Percentiles rank a stretch among this genome's conserved stretches.
phyloP scores from a whole-genome alignment of 1,139 yeast genomes.

The Pneumocystis wakefieldiae region DNA sequence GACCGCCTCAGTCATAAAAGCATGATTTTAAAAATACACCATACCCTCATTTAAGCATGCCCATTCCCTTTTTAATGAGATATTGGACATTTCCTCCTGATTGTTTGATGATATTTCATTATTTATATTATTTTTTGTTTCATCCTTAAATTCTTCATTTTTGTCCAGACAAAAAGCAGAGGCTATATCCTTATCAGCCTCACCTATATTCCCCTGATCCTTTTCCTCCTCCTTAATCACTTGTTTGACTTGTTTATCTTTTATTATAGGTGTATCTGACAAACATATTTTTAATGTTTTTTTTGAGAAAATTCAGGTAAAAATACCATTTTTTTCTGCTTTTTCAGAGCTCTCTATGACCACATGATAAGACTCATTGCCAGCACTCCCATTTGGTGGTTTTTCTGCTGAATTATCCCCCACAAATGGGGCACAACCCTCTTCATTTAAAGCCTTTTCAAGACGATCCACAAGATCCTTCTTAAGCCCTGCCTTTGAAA shows the following conservation, averaged over 20 bases:
- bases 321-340: no score
- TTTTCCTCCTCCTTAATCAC: neutral
- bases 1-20: neutral
- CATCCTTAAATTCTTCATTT: neutral
- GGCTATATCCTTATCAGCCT: neutral
- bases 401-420: neutral
- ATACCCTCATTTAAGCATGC: neutral
- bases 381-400: neutral
- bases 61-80: neutral
- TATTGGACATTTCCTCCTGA: neutral
- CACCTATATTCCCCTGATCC: neutral
- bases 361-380: neutral
- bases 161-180: neutral
- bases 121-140: neutral
- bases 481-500: neutral
- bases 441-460: neutral
- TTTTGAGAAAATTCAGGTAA: no score
- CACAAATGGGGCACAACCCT: neutral
- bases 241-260: no score
- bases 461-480: constrained; percentile 62
- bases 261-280: no score
- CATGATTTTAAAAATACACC: neutral
- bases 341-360: neutral
- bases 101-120: neutral
- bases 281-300: no score